A percentile compares a stretch with the other conserved stretches of the same genome.
Evolutionary conservation across 768 basidiomycete genomes (phyloP).

Genomic region (Pleurotus pulmonarius): DNA sequence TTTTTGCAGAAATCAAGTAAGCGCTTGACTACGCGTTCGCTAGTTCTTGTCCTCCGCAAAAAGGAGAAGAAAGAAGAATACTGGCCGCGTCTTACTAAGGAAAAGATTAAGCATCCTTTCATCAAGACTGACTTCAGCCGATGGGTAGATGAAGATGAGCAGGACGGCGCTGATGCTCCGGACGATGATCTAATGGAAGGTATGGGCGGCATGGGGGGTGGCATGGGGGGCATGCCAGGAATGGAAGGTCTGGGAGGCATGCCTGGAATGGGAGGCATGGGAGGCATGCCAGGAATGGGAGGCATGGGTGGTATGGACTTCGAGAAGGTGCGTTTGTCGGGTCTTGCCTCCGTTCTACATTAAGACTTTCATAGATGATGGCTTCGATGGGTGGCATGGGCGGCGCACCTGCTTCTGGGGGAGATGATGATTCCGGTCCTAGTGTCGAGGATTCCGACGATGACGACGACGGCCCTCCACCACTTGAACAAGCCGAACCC

Average conservation of each 20-base stretch:
- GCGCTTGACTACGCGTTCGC: conserved; percentile 60
- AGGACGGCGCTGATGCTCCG: conserved; percentile 55
- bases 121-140: conserved; percentile 94
- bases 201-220: conserved; percentile 55
- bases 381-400: conserved; percentile 46
- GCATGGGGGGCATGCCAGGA: conserved; percentile 42
- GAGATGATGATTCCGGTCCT: background rate
- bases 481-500: conserved; percentile 67
- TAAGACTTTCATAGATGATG: background rate
- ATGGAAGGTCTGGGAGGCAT: conserved; percentile 58
- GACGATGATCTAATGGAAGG: conserved; percentile 52
- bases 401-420: background rate
- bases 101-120: conserved; percentile 73
- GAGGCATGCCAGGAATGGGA: conserved; percentile 42
- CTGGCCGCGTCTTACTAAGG: conserved; percentile 93
- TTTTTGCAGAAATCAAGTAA: conserved; percentile 50
- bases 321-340: conserved; percentile 43
- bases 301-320: conserved; percentile 59
- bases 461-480: conserved; percentile 73
- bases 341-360: background rate
- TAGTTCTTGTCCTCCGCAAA: conserved; percentile 74
- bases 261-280: conserved; percentile 45
- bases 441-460: conserved; percentile 33
- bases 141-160: conserved; percentile 98
- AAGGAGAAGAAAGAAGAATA: conserved; percentile 72